Evolutionary conservation across 768 basidiomycete species (phyloP).

Genomic region (Neoboletus subvelutipes): DNA sequence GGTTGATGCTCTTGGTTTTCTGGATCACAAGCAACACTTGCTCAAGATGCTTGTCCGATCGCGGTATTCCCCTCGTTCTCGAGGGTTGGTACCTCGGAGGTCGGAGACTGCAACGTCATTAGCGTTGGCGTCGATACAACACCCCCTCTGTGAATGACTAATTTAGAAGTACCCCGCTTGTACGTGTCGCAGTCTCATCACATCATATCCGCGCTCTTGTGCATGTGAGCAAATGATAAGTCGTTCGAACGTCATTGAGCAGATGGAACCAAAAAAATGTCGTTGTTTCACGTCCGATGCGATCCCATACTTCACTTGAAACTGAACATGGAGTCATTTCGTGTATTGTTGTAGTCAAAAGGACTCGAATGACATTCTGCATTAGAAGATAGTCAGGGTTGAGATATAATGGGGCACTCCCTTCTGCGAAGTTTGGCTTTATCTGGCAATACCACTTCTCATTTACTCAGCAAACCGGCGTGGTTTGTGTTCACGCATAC

Average conservation of each 20-base stretch:
- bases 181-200: constrained; percentile 1
- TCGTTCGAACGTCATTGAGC: constrained; percentile 1
- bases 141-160: constrained; percentile 12
- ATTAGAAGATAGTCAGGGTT: constrained; percentile 10
- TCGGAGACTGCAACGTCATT: constrained; percentile 15
- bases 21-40: constrained; percentile 4
- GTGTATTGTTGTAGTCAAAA: background rate
- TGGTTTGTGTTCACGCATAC: background rate
- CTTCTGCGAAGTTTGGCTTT: constrained; percentile 1
- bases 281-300: constrained; percentile 20
- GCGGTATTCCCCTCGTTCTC: constrained; percentile 16
- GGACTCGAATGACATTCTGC: background rate
- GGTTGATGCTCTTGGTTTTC: constrained; percentile 5
- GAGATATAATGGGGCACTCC: background rate
- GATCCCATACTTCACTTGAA: constrained; percentile 12
- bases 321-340: constrained; percentile 2
- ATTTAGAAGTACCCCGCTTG: constrained; percentile 17
- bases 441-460: background rate
- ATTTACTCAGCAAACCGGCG: background rate
- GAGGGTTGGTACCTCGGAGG: constrained; percentile 14
- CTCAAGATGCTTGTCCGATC: constrained; percentile 6
- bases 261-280: constrained; percentile 3
- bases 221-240: background rate
- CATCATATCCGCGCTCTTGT: constrained; percentile 12
- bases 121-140: constrained; percentile 14